Percentiles rank a stretch among this genome's conserved stretches.
phyloP scores from a whole-genome alignment of 345 rosid species.

The Passiflora organensis region DNA sequence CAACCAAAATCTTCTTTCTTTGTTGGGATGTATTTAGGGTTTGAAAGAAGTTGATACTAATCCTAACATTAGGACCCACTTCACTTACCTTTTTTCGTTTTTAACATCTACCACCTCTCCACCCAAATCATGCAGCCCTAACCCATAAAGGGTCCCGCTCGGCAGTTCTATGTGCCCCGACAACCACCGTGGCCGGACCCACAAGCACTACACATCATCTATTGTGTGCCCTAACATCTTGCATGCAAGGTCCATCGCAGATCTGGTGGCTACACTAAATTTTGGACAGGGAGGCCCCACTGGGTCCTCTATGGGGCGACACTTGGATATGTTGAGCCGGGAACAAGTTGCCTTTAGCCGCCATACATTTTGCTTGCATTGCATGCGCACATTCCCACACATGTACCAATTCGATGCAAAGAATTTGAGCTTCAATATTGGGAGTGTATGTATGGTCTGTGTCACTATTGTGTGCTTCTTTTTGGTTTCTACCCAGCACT shows the following conservation, averaged over 20 bases:
- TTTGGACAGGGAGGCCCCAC: slow-evolving; percentile 48
- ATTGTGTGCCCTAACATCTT: slow-evolving; percentile 44
- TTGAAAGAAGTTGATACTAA: slow-evolving; percentile 6
- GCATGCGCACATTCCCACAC: slow-evolving; percentile 51
- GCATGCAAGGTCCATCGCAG: slow-evolving; percentile 34
- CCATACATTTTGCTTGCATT: slow-evolving; percentile 42
- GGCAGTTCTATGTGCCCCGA: slow-evolving; percentile 36
- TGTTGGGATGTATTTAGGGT: not conserved
- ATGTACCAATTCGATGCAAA: slow-evolving; percentile 19
- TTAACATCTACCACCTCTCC: not conserved
- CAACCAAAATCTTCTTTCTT: slow-evolving; percentile 19
- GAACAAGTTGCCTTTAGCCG: slow-evolving; percentile 46
- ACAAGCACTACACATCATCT: slow-evolving; percentile 40
- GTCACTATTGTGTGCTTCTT: not conserved
- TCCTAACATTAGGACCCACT: slow-evolving; percentile 25
- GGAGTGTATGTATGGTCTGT: not conserved
- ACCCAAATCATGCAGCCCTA: slow-evolving; percentile 28
- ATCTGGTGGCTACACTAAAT: slow-evolving; percentile 9
- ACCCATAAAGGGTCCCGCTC: slow-evolving; percentile 34
- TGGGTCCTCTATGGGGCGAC: slow-evolving; percentile 23
- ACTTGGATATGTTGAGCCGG: slow-evolving; percentile 24
- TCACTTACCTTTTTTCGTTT: not conserved
- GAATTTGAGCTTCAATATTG: not conserved
- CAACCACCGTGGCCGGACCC: slow-evolving; percentile 48
- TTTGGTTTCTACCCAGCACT: slow-evolving; percentile 16